These are phyloP conservation scores for Eucalyptus melliodora DNA, from an alignment of 345 rosid genomes.

Conservation along the genomic window DNA sequence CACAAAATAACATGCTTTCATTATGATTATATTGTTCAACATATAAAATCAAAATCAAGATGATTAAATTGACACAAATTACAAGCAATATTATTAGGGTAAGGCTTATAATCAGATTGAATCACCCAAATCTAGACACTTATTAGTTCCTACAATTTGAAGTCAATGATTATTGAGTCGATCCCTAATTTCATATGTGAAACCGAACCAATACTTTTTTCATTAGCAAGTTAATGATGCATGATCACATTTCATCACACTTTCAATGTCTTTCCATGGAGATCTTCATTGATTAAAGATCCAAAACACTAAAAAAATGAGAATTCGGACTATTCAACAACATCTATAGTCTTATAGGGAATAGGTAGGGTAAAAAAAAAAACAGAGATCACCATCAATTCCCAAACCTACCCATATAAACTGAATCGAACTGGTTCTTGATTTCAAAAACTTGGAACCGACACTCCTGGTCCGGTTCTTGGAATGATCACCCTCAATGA, in stretches of 20 bases:
- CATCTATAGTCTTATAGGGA: not conserved
- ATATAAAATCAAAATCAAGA: not conserved
- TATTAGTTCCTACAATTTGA: not conserved
- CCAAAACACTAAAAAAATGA: accelerated
- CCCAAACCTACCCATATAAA: not conserved
- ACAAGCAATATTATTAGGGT: not conserved
- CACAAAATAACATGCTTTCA: not conserved
- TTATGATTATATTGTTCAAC: not conserved
- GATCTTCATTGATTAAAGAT: too few relatives aligned
- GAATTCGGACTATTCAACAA: not conserved
- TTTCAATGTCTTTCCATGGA: too few relatives aligned
- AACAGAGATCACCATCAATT: not conserved
- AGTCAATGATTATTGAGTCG: not conserved
- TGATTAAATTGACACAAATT: not conserved
- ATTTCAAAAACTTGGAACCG: not conserved
- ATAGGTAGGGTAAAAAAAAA: not conserved
- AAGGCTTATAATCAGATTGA: not conserved
- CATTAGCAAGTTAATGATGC: not conserved
- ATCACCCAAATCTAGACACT: accelerated
- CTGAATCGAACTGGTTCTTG: too few relatives aligned
- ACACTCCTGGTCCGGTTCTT: not conserved
- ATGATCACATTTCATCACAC: not conserved
- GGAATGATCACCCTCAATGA: not conserved
- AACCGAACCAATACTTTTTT: too few relatives aligned
- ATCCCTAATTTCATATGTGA: too few relatives aligned